Base-by-base conservation (phyloP, 441 rosid species). In the Adansonia gregorii region DNA sequence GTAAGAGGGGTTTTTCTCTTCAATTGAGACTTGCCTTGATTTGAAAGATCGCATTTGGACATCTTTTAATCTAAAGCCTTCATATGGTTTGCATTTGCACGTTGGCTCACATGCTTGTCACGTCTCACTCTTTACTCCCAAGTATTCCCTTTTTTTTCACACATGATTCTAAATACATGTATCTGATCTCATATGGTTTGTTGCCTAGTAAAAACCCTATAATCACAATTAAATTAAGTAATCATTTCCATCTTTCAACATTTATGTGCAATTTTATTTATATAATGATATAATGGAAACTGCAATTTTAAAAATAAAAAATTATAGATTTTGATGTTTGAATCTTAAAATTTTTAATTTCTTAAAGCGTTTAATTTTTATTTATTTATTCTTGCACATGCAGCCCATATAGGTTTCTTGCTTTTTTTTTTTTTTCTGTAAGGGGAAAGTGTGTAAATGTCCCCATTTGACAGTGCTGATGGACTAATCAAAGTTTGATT, bases 81-180 rank as follows among this genome's bases (percentile, higher is more conserved):
- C 95, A 90, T 92, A 87, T 90, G 93, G 92, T 81, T 80, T 80
- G 86, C 91, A 90, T 80, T 80, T 80, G 86, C 91, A 89, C 85
- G 92, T 87, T 83, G 81, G 15, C 6, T 69, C 74, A 74, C 54
- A 78, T 78, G 81, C 8, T 77, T 39, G 69, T 84, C 88, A 81
- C 89, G 82, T 82, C 86, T 81, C 87, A 73, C 43, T 79, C 82
- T 73, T 82, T 35, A 46, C 83, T 87, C 83, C 82, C 61, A 48
- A 72, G 75, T 82, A 81, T 81, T 86, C 85, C 68, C 66, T 65
- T 65, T 4, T n/a, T 39, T 65, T 39, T 39, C 48, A 39, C 69
- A 39, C 41, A 20, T 64, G 48, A 11, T 11, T 8, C 27, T 66
- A 79, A 82, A 69, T 74, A n/a, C 84, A 76, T 80, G 80, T 58